Percentiles rank a stretch among this genome's conserved stretches.
These are phyloP conservation scores for Theileria luwenshuni DNA, from an alignment of 169 alveolate genomes.

Conservation along the genomic window DNA sequence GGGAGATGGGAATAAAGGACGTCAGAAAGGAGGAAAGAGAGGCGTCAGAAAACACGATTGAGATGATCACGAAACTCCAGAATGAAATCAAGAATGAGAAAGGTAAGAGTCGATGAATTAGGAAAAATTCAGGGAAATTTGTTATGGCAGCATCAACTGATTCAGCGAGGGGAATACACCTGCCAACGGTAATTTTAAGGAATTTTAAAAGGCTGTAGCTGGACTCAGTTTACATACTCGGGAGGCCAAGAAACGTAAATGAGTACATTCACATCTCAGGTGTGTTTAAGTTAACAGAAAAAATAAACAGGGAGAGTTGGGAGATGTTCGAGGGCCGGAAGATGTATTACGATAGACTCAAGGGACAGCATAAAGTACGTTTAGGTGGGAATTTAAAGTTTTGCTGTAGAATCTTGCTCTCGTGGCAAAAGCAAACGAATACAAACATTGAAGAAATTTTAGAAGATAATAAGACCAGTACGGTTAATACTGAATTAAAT, in stretches of 20 bases:
- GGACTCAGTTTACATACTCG: constrained; percentile 54
- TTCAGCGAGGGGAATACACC: constrained; percentile 68
- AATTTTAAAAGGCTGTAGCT: constrained; percentile 7
- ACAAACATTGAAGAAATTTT: constrained; percentile 31
- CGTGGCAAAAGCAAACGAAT: constrained; percentile 61
- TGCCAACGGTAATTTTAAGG: constrained; percentile 37
- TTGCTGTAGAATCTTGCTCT: constrained; percentile 19
- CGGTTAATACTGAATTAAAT: background rate
- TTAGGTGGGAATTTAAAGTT: background rate
- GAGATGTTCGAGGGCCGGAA: constrained; percentile 45
- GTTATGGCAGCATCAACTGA: constrained; percentile 60
- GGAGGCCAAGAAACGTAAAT: constrained; percentile 60
- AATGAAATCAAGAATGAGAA: constrained; percentile 16
- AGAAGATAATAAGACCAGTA: background rate
- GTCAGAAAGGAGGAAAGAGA: constrained; percentile 32
- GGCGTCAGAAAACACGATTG: constrained; percentile 24
- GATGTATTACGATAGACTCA: constrained; percentile 48
- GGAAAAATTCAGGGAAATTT: constrained; percentile 18
- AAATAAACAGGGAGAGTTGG: constrained; percentile 61
- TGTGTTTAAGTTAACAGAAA: background rate
- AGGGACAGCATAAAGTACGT: constrained; percentile 33
- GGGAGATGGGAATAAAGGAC: constrained; percentile 60
- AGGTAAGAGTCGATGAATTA: too few species aligned
- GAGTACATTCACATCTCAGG: constrained; percentile 68
- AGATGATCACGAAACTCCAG: constrained; percentile 17